Conservation (phyloP, 352 stramenopile species). For the Pythium aristosporum region DNA sequence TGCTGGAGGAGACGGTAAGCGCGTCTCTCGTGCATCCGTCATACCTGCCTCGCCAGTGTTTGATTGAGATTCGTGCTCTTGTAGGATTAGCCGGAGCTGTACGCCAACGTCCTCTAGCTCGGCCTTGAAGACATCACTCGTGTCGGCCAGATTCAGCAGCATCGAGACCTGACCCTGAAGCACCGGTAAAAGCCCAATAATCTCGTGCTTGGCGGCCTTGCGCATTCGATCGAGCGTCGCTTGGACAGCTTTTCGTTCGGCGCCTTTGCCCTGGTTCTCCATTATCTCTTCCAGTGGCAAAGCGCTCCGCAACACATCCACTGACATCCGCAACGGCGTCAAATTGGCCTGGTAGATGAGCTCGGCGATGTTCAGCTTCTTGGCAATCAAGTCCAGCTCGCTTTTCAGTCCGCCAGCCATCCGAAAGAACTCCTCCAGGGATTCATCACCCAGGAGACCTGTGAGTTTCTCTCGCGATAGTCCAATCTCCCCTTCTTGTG, state of each 20-base stretch:
- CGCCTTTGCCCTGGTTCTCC: constrained; percentile 79
- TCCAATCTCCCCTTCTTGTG: constrained; percentile 49
- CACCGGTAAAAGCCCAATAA: constrained; percentile 57
- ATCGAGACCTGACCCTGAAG: constrained; percentile 62
- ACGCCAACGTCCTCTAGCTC: constrained; percentile 52
- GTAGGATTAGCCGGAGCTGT: constrained; percentile 51
- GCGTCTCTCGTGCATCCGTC: not conserved
- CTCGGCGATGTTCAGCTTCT: constrained; percentile 58
- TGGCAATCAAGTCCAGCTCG: constrained; percentile 67
- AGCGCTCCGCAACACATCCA: constrained; percentile 59
- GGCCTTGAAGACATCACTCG: constrained; percentile 48
- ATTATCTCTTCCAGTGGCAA: constrained; percentile 62
- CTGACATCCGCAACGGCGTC: constrained; percentile 29
- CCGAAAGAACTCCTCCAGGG: constrained; percentile 84
- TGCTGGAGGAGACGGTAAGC: not conserved
- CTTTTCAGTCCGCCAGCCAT: constrained; percentile 69
- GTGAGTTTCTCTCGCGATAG: constrained; percentile 32
- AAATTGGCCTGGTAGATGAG: constrained; percentile 82
- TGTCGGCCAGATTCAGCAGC: constrained; percentile 46
- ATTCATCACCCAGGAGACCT: constrained; percentile 38
- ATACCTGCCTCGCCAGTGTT: not conserved
- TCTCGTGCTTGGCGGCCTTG: constrained; percentile 74
- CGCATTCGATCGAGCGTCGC: constrained; percentile 82
- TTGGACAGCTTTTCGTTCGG: constrained; percentile 61
- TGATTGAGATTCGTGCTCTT: constrained; percentile 25